Conservation (phyloP, 2,329 filamentous ascomycete species). For the Phyllosticta citrichinensis region DNA sequence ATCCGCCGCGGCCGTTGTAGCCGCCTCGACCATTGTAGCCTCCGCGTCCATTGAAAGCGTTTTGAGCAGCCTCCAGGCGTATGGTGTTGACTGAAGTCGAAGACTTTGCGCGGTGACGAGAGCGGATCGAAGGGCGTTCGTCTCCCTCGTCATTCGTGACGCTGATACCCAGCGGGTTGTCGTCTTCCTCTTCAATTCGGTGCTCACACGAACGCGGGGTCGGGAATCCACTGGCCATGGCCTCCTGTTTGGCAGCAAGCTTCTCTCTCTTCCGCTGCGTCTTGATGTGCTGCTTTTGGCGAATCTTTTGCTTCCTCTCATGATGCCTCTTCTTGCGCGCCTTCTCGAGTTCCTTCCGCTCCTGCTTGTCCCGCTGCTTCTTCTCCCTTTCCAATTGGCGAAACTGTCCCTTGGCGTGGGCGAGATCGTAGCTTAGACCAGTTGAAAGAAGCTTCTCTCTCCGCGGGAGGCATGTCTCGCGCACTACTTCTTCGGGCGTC, state of each 20-base stretch:
- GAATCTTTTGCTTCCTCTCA: slow-evolving; percentile 24
- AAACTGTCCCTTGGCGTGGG: slow-evolving; percentile 53
- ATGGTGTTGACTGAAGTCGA: slow-evolving; percentile 5
- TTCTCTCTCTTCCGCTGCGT: slow-evolving; percentile 29
- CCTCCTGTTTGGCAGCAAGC: slow-evolving; percentile 6
- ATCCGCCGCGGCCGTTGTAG: slow-evolving; percentile 24
- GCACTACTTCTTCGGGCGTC: slow-evolving; percentile 58
- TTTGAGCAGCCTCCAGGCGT: slow-evolving; percentile 4
- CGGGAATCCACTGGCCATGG: slow-evolving; percentile 11
- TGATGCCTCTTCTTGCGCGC: slow-evolving; percentile 27
- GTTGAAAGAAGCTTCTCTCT: slow-evolving; percentile 52
- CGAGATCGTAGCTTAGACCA: slow-evolving; percentile 59
- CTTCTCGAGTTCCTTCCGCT: slow-evolving; percentile 27
- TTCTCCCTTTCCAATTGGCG: slow-evolving; percentile 38
- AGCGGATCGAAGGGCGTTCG: slow-evolving; percentile 1
- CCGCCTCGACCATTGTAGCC: slow-evolving; percentile 21
- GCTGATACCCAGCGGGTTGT: slow-evolving; percentile 6
- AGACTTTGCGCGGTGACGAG: slow-evolving; percentile 5
- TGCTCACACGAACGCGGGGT: slow-evolving; percentile 8
- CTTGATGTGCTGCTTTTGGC: slow-evolving; percentile 28
- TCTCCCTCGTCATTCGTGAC: slow-evolving; percentile 4
- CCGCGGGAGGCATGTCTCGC: slow-evolving; percentile 48
- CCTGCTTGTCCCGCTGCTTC: slow-evolving; percentile 28
- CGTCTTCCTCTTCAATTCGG: neutral
- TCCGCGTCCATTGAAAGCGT: slow-evolving; percentile 18